Evolutionary conservation across 306 rosid genomes (phyloP).

Genomic region (Nissolia schottii): DNA sequence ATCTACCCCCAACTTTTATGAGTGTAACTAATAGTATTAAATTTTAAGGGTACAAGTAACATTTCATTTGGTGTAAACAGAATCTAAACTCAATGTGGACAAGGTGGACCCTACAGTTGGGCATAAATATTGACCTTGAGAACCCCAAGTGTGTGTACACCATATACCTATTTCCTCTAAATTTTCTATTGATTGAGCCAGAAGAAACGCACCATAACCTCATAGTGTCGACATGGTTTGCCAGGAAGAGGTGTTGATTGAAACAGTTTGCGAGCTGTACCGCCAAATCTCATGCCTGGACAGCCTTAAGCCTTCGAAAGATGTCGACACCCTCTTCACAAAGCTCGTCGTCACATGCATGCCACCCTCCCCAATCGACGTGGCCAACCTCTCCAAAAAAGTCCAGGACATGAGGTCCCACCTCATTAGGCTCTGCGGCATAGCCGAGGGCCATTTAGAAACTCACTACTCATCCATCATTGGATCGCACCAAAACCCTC

Average conservation of each 20-base stretch:
- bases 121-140: constrained; percentile 37
- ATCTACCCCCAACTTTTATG: too few species aligned
- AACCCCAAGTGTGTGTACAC: neutral
- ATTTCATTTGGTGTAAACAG: too few species aligned
- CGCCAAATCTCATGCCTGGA: constrained; percentile 58
- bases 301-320: constrained; percentile 64
- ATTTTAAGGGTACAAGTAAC: too few species aligned
- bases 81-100: neutral
- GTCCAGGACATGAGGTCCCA: constrained; percentile 57
- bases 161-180: neutral
- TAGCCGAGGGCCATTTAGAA: constrained; percentile 75
- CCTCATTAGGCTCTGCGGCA: constrained; percentile 61
- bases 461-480: constrained; percentile 51
- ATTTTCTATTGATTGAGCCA: too few species aligned
- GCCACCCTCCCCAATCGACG: constrained; percentile 62
- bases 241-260: constrained; percentile 53
- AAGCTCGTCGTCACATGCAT: constrained; percentile 76
- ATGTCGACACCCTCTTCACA: constrained; percentile 86
- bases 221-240: constrained; percentile 77
- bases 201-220: constrained; percentile 27
- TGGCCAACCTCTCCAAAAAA: constrained; percentile 32
- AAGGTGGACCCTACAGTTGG: constrained; percentile 27
- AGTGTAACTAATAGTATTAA: too few species aligned
- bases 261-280: constrained; percentile 44
- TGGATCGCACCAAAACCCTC: constrained; percentile 44